Conservation (phyloP, 129 eudicot genomes). For the Lonicera japonica region DNA sequence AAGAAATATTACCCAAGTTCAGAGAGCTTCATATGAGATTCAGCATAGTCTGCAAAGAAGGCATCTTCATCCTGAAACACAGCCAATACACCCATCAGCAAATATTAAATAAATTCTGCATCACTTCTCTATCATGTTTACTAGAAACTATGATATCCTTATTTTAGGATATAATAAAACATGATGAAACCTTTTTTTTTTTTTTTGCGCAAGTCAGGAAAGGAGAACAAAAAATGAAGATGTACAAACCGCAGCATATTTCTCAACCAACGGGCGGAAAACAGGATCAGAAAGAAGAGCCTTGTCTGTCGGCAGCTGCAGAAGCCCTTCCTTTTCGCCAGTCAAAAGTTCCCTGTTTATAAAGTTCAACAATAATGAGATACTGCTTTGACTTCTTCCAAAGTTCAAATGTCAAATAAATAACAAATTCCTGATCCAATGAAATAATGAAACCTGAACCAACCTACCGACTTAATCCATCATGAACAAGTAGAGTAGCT, state of each 20-base stretch:
- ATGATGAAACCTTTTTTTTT: too few relatives aligned
- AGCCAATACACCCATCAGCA: background rate
- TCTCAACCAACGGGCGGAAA: constrained; percentile 83
- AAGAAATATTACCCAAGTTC: constrained; percentile 66
- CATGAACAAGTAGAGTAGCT: too few relatives aligned
- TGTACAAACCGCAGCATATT: constrained; percentile 51
- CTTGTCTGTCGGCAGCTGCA: constrained; percentile 86
- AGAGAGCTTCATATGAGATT: constrained; percentile 76
- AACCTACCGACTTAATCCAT: background rate
- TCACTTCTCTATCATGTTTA: background rate
- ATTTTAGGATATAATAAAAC: background rate
- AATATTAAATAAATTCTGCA: background rate
- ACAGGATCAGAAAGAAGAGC: constrained; percentile 67
- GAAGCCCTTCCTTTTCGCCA: constrained; percentile 85
- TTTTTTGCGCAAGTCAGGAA: too few relatives aligned
- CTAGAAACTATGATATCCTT: background rate
- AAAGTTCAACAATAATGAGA: background rate
- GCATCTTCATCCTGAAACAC: constrained; percentile 71
- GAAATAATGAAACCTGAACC: too few relatives aligned
- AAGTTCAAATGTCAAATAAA: background rate
- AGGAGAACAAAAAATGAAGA: too few relatives aligned
- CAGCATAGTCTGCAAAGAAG: constrained; percentile 86
- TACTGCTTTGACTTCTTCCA: too few relatives aligned
- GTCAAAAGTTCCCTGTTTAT: constrained; percentile 63
- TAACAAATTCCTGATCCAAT: too few relatives aligned